Evolutionary conservation across 495 filamentous ascomycete species (phyloP).

Genomic region (Trichoderma erinaceum): DNA sequence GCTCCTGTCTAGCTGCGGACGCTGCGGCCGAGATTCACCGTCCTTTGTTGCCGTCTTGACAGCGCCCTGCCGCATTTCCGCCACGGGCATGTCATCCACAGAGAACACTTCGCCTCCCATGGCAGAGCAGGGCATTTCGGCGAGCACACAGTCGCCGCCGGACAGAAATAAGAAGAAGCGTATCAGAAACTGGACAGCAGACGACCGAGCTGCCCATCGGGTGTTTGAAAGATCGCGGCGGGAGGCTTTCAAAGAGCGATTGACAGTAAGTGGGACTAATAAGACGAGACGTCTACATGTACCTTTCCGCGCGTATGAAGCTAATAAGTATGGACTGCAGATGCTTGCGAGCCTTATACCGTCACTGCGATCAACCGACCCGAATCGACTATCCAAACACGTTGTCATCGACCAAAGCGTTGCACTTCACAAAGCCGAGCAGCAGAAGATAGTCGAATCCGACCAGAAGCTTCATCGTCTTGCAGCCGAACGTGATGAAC

Average conservation of each 20-base stretch:
- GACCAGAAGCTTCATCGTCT: not conserved
- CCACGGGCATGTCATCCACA: not conserved
- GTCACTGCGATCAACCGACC: not conserved
- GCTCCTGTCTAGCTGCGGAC: not conserved
- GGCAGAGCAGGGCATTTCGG: not conserved
- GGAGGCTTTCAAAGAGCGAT: slow-evolving; percentile 2
- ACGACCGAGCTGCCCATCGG: not conserved
- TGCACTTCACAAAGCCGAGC: slow-evolving; percentile 8
- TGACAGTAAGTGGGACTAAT: not conserved
- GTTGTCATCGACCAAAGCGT: slow-evolving; percentile 5
- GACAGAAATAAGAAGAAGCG: slow-evolving; percentile 1
- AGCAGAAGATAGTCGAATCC: not conserved
- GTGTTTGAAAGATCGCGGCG: slow-evolving; percentile 6
- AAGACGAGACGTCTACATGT: not conserved
- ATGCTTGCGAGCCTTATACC: not conserved
- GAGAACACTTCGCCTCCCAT: slow-evolving; percentile 9
- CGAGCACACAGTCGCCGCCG: not conserved
- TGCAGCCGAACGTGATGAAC: not conserved
- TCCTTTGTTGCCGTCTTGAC: not conserved
- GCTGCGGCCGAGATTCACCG: not conserved
- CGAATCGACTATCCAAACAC: slow-evolving; percentile 1
- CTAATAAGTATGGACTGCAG: not conserved
- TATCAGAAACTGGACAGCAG: not conserved
- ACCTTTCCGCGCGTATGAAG: not conserved
- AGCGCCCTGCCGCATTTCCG: not conserved